Percentiles rank a stretch among this genome's conserved stretches.
Evolutionary conservation across 495 filamentous ascomycete genomes (phyloP).

Genomic region (Delitschia confertaspora): DNA sequence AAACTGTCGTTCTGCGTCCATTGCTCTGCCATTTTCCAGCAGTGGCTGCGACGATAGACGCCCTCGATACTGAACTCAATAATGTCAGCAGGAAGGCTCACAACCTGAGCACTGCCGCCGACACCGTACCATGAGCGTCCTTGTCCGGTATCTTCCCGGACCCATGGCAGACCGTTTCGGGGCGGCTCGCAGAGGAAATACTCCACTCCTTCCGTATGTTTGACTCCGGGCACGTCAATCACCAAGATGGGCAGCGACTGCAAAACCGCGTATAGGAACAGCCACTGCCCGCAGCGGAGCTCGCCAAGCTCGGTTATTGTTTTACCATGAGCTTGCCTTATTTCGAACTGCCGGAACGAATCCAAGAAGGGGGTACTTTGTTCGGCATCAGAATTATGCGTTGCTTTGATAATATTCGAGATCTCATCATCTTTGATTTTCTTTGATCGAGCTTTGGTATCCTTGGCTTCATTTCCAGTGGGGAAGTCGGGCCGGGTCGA

Average conservation of each 20-base stretch:
- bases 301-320: conserved; percentile 64
- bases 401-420: conserved; percentile 57
- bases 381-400: conserved; percentile 66
- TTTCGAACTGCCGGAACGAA: conserved; percentile 75
- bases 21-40: conserved; percentile 74
- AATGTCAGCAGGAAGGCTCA: conserved; percentile 69
- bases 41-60: conserved; percentile 83
- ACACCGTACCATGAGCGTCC: conserved; percentile 75
- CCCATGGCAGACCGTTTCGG: conserved; percentile 76
- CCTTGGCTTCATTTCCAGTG: conserved; percentile 57
- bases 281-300: conserved; percentile 78
- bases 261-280: conserved; percentile 86
- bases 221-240: conserved; percentile 72
- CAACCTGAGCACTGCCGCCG: conserved; percentile 57
- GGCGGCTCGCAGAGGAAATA: conserved; percentile 95
- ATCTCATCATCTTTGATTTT: conserved; percentile 75
- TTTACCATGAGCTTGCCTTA: conserved; percentile 61
- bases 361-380: conserved; percentile 60
- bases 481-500: conserved; percentile 52
- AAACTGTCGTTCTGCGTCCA: conserved; percentile 45
- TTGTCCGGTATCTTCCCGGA: conserved; percentile 56
- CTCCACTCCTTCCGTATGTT: conserved; percentile 73
- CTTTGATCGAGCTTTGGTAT: conserved; percentile 52
- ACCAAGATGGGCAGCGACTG: conserved; percentile 86
- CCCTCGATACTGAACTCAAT: conserved; percentile 85